phyloP scores from a whole-genome alignment of 805 yeast genomes.

The Teunomyces kruisii region DNA sequence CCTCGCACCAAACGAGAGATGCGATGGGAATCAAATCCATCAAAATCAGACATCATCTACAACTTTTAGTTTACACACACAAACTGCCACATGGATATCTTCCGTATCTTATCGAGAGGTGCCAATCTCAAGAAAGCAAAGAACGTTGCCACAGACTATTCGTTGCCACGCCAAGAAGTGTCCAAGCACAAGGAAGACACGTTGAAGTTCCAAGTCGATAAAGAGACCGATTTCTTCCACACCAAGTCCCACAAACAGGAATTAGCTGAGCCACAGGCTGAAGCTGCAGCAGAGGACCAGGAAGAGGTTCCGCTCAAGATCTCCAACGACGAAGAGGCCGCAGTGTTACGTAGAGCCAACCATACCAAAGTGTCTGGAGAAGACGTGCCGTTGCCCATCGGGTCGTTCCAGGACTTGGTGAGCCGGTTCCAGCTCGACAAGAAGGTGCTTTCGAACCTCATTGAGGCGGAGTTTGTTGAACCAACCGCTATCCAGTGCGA shows the following conservation, averaged over 20 bases:
- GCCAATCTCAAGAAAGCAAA: conserved; percentile 69
- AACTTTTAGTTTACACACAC: no score
- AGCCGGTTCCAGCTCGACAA: conserved; percentile 65
- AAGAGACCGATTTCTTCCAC: conserved; percentile 82
- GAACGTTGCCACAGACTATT: conserved; percentile 41
- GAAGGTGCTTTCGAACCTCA: conserved; percentile 58
- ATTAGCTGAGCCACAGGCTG: conserved; percentile 19
- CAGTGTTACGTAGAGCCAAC: conserved; percentile 54
- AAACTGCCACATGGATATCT: conserved; percentile 69
- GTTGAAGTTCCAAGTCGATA: conserved; percentile 54
- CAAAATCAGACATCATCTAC: background rate
- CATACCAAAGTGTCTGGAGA: conserved; percentile 75
- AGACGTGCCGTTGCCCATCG: conserved; percentile 89
- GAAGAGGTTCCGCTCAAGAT: conserved; percentile 45
- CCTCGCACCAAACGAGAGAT: background rate
- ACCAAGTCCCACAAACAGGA: conserved; percentile 44
- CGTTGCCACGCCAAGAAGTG: conserved; percentile 29
- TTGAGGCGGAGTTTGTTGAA: conserved; percentile 67
- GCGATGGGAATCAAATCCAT: conserved; percentile 7
- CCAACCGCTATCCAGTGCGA: conserved; percentile 96
- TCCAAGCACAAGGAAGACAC: conserved; percentile 32
- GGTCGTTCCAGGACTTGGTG: conserved; percentile 79
- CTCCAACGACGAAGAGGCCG: conserved; percentile 58
- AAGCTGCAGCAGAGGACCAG: conserved; percentile 27
- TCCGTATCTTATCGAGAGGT: conserved; percentile 81